These are phyloP conservation scores for Magnolia officinalis DNA, from an alignment of 164 flowering plant genomes.

Conservation along the genomic window DNA sequence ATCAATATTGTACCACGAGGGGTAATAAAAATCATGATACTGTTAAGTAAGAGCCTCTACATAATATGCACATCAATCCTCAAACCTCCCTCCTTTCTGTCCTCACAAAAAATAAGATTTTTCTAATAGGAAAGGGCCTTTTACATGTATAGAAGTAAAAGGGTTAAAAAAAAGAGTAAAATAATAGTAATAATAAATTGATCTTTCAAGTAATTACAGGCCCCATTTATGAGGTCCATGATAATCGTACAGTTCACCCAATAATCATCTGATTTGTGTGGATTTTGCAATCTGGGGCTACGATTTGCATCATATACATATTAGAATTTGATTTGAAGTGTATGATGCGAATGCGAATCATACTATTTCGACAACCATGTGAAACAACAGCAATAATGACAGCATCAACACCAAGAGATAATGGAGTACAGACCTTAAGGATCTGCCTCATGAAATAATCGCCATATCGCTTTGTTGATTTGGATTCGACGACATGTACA, in stretches of 20 bases:
- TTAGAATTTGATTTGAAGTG: no score
- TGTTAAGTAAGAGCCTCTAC: no score
- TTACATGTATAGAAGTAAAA: no score
- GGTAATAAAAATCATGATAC: no score
- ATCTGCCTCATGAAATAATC: slow-evolving; percentile 92
- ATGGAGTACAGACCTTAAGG: slow-evolving; percentile 55
- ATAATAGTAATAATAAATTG: no score
- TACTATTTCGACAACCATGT: neutral
- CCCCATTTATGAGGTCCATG: neutral
- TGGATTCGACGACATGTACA: slow-evolving; percentile 70
- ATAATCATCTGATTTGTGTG: neutral
- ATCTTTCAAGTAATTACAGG: no score
- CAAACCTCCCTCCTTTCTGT: no score
- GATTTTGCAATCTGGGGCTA: neutral
- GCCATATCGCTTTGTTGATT: slow-evolving; percentile 73
- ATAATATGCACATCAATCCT: no score
- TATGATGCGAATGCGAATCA: neutral
- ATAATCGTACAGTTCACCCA: neutral
- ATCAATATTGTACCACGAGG: no score
- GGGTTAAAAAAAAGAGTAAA: no score
- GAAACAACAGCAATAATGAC: neutral
- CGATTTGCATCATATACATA: neutral
- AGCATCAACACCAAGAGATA: neutral
- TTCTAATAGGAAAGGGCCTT: no score
- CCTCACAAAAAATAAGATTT: no score